Evolutionary conservation across 2,329 filamentous ascomycete genomes (phyloP).

Genomic region (Pestalotiopsis sp.): DNA sequence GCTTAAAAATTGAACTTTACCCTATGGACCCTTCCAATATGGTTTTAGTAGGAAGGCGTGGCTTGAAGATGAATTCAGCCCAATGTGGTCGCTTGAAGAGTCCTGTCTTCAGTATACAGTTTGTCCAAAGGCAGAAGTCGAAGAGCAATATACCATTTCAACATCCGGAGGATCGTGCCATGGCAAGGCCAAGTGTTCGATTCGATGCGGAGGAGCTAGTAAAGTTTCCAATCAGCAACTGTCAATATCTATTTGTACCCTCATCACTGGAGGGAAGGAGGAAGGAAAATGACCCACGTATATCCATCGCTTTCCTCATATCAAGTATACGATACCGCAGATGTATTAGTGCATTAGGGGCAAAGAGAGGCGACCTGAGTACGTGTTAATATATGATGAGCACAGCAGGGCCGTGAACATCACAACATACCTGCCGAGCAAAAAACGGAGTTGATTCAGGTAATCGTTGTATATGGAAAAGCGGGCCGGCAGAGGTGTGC

Average conservation of each 20-base stretch:
- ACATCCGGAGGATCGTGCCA: conserved; percentile 28
- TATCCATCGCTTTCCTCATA: conserved; percentile 55
- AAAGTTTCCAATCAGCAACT: not conserved
- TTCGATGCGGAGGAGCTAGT: conserved; percentile 29
- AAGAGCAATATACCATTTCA: conserved; percentile 26
- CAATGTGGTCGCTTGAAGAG: conserved; percentile 54
- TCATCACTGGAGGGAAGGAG: conserved; percentile 16
- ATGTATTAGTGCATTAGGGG: conserved; percentile 56
- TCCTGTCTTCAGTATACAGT: not conserved
- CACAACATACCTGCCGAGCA: conserved; percentile 48
- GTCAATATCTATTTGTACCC: not conserved
- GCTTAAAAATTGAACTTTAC: conserved; percentile 22
- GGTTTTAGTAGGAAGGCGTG: conserved; percentile 54
- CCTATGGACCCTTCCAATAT: conserved; percentile 44
- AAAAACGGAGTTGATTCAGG: conserved; percentile 49
- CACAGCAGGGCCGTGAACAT: not conserved
- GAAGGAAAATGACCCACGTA: conserved; percentile 42
- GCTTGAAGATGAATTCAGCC: conserved; percentile 63
- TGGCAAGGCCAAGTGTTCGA: conserved; percentile 27
- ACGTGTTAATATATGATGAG: conserved; percentile 19
- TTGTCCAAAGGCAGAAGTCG: not conserved
- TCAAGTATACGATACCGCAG: conserved; percentile 52
- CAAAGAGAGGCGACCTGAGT: conserved; percentile 53
- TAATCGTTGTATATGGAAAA: conserved; percentile 62
- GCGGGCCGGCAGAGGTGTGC: conserved; percentile 52